These are phyloP conservation scores for Colletotrichum nymphaeae DNA, from an alignment of 2,329 filamentous ascomycete species.

Conservation along the genomic window DNA sequence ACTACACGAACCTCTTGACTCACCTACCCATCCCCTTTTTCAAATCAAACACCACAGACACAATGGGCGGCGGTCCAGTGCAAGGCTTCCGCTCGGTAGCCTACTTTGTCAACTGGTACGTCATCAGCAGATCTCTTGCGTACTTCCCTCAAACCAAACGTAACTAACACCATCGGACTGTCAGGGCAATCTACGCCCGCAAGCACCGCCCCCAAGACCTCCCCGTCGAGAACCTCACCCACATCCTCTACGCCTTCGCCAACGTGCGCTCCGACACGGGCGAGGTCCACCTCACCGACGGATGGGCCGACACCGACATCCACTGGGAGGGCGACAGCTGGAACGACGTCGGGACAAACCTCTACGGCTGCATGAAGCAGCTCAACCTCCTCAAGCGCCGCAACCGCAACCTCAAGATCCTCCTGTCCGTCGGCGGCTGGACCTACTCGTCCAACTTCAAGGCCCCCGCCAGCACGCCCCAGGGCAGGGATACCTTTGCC, in stretches of 20 bases:
- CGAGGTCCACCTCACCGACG: constrained; percentile 76
- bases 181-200: constrained; percentile 84
- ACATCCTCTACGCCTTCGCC: constrained; percentile 91
- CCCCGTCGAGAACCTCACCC: constrained; percentile 83
- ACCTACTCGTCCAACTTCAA: constrained; percentile 89
- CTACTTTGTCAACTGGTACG: constrained; percentile 78
- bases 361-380: constrained; percentile 92
- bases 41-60: constrained; percentile 1
- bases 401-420: constrained; percentile 85
- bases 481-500: constrained; percentile 79
- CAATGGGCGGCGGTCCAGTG: constrained; percentile 57
- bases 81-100: constrained; percentile 73
- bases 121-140: background rate
- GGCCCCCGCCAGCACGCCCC: constrained; percentile 75
- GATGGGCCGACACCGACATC: constrained; percentile 79
- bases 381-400: constrained; percentile 84
- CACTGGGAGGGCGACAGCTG: constrained; percentile 76
- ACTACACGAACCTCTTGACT: constrained; percentile 36
- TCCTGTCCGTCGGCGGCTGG: constrained; percentile 93
- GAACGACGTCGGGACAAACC: constrained; percentile 80
- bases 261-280: constrained; percentile 84
- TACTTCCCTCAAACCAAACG: background rate
- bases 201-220: constrained; percentile 89
- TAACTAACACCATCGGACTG: background rate
- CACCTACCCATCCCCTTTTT: constrained; percentile 14